Evolutionary conservation across 768 basidiomycete species (phyloP), one percentile per base, ranked within the genome.

Genomic region (Hortiboletus flavorubellus): DNA sequence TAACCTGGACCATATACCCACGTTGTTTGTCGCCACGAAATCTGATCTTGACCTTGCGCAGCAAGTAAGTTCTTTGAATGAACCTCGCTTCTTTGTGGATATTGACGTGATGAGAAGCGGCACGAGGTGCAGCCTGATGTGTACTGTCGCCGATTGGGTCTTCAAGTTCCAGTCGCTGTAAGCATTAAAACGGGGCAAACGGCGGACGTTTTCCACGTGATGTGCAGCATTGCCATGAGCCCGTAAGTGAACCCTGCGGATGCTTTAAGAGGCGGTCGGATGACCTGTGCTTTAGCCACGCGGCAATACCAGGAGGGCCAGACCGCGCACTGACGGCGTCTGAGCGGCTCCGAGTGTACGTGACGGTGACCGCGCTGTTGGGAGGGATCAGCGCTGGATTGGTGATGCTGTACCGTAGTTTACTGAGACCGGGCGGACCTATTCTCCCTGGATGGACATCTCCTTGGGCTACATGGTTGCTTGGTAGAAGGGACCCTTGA

Each of bases 101-200:
- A 29, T 30, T 56, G 45, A 54, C 48, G 26, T 18, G 58, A 54
- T 55, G 54, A 18, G 67, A 26, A 97, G 89, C 79, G 96, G 68
- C 96, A 98, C 69, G 96, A 99, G 76, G 95, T 98, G 21, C 96
- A 99, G 67, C 96, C 96, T 37, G 96, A 98, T 67, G 93, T 95
- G 12, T 99, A 99, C 68, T 96, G 93, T 69, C 79, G 94, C 67
- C 79, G 93, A 56, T 73, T 98, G 48, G 84, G 86, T 9, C 77
- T 99, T n/a, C 91, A 89, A 59, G 93, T 96, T 5, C 96, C 96
- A 29, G 93, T 98, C 43, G 86, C 96, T 3, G 93, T 98, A 30
- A 95, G 92, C 70, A 87, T 95, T 42, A 89, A 87, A 72, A 85
- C 86, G 4, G 89, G 85, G 44, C 89, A 93, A 68, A 86, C 80